Evolutionary conservation across 148 eudicot species (phyloP).

Genomic region (Silene latifolia): DNA sequence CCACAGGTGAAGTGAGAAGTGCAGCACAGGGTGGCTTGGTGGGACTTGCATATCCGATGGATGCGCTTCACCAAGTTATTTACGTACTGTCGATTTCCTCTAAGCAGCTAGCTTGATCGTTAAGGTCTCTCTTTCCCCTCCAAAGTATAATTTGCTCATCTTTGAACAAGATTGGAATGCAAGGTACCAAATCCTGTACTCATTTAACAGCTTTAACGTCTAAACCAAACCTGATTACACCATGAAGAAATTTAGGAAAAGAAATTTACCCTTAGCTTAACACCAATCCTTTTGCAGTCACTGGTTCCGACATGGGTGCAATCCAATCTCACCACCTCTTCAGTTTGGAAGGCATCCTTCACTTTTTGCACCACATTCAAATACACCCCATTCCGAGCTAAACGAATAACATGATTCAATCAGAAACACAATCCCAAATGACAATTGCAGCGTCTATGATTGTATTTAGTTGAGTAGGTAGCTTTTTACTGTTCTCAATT

Average conservation of each 20-base stretch:
- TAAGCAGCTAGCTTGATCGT: slow-evolving; percentile 21
- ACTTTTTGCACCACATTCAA: slow-evolving; percentile 78
- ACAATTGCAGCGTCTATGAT: neutral
- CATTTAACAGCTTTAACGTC: neutral
- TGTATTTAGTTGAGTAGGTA: neutral
- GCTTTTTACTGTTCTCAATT: too few species aligned
- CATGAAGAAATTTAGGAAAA: neutral
- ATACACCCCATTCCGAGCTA: slow-evolving; percentile 93
- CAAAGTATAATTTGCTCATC: slow-evolving; percentile 88
- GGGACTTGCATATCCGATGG: too few species aligned
- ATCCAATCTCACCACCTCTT: slow-evolving; percentile 82
- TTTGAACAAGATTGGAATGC: slow-evolving; percentile 86
- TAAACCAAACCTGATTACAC: neutral
- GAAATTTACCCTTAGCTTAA: slow-evolving; percentile 65
- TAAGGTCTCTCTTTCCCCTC: slow-evolving; percentile 59
- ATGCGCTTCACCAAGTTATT: neutral
- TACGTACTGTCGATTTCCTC: slow-evolving; percentile 6
- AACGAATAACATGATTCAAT: neutral
- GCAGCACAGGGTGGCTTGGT: too few species aligned
- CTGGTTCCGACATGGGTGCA: slow-evolving; percentile 67
- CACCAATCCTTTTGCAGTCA: slow-evolving; percentile 92
- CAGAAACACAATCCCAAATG: neutral
- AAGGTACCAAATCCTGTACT: slow-evolving; percentile 83
- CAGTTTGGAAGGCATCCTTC: slow-evolving; percentile 72
- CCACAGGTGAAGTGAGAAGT: too few species aligned